Base-by-base conservation (phyloP, 331 rosid species). In the Spiraea crenata region DNA sequence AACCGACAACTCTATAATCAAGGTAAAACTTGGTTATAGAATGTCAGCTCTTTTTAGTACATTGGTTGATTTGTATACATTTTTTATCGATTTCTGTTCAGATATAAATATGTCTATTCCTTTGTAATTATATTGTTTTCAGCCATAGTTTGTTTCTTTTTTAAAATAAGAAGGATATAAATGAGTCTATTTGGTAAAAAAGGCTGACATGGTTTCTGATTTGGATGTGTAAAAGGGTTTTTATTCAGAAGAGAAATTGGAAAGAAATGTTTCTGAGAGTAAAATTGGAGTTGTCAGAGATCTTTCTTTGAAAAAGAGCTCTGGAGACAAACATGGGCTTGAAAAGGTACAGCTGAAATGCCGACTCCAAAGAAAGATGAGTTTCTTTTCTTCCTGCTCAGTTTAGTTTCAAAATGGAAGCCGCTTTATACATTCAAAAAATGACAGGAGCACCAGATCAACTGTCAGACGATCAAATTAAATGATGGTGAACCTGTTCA, bases 131-230 rank as follows among this genome's bases (percentile, higher is more conserved):
- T 25, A 25, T 25, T 25, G 31, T 25, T 25, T 25, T 25, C 31
- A 25, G 31, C 31, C 2, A 25, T 25, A 25, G 31, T 25, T 25
- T 25, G 31, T 25, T 25, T 25, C 31, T 25, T 25, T 25, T 25
- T 25, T 2, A 25, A 25, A 25, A 25, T 25, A 25, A 25, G 31
- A n/a, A n/a, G n/a, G n/a, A 38, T 52, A 17, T n/a, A 14, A 20
- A 70, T 45, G 45, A 64, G 41, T 73, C 65, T 35, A 79, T 54
- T 80, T 82, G 82, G 54, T 73, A 57, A 61, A 84, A 78, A 67
- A 92, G 96, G 86, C 40, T 72, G 72, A 77, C 71, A 59, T 56
- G 72, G 80, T 65, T 68, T 70, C 74, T 74, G 62, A 57, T 72
- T 73, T 31, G 72, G 72, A 74, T 40, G 50, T 65, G 72, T 70